Percentiles rank a stretch among this genome's conserved stretches.
Conservation (phyloP, 1,284 basidiomycete species). For the Stereum hirsutum region DNA sequence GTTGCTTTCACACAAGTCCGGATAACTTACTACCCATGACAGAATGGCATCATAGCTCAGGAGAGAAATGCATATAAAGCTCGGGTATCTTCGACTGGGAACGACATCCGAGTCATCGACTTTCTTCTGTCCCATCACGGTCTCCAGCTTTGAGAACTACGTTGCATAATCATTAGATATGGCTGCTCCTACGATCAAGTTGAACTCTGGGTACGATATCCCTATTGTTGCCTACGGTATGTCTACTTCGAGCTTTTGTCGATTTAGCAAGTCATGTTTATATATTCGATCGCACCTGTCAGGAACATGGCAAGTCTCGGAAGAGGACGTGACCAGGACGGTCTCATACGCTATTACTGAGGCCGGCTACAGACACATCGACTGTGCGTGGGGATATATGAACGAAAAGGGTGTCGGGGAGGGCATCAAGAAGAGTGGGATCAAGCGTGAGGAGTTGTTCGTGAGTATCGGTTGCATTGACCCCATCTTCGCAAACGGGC, state of each 20-base stretch:
- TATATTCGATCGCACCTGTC: not conserved
- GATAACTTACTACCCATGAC: too few species aligned
- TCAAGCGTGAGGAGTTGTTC: constrained; percentile 76
- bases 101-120: too few species aligned
- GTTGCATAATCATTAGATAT: constrained; percentile 21
- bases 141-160: too few species aligned
- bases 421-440: constrained; percentile 73
- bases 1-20: too few species aligned
- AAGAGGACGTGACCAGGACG: not conserved
- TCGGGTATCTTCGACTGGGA: too few species aligned
- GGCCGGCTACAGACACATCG: constrained; percentile 71
- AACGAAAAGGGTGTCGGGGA: constrained; percentile 84
- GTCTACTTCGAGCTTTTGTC: constrained; percentile 2
- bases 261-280: too few species aligned
- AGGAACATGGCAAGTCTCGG: not conserved
- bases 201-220: constrained; percentile 65
- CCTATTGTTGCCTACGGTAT: constrained; percentile 70
- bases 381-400: constrained; percentile 50
- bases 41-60: too few species aligned
- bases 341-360: constrained; percentile 28
- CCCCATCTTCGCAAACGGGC: not conserved
- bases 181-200: constrained; percentile 43
- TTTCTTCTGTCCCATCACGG: not conserved
- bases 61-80: too few species aligned
- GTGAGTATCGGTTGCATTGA: constrained; percentile 30